Evolutionary conservation across 257 asterid species (phyloP), one percentile per base, ranked within the genome.

Genomic region (Solanum rostratum): DNA sequence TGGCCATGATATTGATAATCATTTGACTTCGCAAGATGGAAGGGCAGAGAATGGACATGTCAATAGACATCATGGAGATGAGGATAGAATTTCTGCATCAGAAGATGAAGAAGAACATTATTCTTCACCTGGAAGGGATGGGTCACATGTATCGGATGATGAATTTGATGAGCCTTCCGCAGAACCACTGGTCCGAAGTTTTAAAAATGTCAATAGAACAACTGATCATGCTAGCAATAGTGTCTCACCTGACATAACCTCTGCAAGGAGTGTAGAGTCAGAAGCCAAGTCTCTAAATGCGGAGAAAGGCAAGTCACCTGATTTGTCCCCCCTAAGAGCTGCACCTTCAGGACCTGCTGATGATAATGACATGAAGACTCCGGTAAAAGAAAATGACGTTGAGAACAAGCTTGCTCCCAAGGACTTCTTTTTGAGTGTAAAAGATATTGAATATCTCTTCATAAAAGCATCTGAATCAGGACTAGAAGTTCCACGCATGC

Each of bases 401-500:
- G 95, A 93, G 87, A 93, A 91, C 81, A 87, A 89, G 85, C 90
- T 90, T 87, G 94, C 86, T 18, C 92, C 97, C 10, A 93, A 95
- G 92, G 97, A 95, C 91, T 94, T 95, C 78, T 43, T 91, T 85
- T 87, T 90, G 20, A 95, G 98, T 93, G 90, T 97, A 89, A 97
- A 91, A 88, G 95, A 94, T 55, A 93, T 97, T 54, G 98, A 94
- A 78, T 90, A 80, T 81, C 94, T 95, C 76, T 97, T 97, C 86
- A 87, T 84, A 45, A 93, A 91, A 89, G 98, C 99, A 29, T 94
- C 99, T 83, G 98, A 93, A 69, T 91, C 99, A n/a, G 99, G 99
- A 85, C 90, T 90, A 89, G 98, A 97, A 90, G 97, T 97, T 79
- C 97, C 99, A 2, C 91, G 97, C 88, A 97, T 94, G 98, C 97